phyloP scores from a whole-genome alignment of 495 filamentous ascomycete species.

The Neurospora discreta region DNA sequence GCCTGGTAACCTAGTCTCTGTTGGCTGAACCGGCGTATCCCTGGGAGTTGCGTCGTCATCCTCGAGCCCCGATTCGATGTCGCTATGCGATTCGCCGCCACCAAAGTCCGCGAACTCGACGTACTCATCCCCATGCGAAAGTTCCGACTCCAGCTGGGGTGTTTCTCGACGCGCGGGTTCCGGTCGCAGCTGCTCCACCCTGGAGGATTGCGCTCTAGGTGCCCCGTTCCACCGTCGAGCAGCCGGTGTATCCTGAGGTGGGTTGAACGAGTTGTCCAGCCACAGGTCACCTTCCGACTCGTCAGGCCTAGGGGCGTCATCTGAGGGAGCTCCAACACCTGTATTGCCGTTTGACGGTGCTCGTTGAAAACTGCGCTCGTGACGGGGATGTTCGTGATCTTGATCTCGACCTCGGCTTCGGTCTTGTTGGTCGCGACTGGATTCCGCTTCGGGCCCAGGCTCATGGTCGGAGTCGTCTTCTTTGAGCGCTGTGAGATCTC shows the following conservation, averaged over 20 bases:
- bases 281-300: background rate
- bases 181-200: background rate
- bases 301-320: background rate
- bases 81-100: slow-evolving; percentile 14
- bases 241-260: background rate
- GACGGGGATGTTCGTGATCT: background rate
- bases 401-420: background rate
- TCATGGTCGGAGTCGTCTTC: background rate
- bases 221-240: background rate
- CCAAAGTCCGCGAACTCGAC: slow-evolving; percentile 6
- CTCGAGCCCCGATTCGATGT: slow-evolving; percentile 10
- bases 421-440: background rate
- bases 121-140: slow-evolving; percentile 4
- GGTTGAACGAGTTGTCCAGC: background rate
- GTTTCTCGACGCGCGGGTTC: slow-evolving; percentile 1
- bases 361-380: background rate
- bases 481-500: slow-evolving; percentile 5
- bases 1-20: slow-evolving; percentile 30
- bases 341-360: background rate
- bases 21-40: slow-evolving; percentile 7
- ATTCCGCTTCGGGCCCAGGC: background rate
- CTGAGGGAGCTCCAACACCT: background rate
- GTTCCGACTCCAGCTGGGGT: slow-evolving; percentile 6
- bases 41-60: background rate
- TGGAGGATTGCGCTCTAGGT: background rate